Evolutionary conservation across 2,329 filamentous ascomycete species (phyloP).

Genomic region (Trichoderma cornu-damae): DNA sequence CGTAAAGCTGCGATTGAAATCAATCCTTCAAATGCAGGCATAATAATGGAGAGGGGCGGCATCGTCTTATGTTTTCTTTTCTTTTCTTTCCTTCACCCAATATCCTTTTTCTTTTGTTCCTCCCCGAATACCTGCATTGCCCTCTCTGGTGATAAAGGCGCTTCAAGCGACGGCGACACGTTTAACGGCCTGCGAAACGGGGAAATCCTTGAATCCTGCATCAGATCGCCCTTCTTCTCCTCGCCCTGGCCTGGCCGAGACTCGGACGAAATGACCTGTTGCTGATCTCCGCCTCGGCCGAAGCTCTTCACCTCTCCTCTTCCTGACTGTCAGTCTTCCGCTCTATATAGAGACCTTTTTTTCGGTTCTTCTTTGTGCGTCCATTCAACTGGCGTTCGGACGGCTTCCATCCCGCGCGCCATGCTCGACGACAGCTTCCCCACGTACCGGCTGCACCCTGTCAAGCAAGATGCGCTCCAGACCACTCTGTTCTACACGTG

Average conservation of each 20-base stretch:
- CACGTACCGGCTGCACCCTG: constrained; percentile 54
- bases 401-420: background rate
- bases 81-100: background rate
- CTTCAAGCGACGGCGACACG: background rate
- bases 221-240: background rate
- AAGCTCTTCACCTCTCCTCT: background rate
- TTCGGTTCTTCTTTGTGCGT: background rate
- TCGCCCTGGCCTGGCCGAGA: background rate
- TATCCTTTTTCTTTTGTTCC: background rate
- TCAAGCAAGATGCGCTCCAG: constrained; percentile 49
- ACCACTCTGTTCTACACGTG: constrained; percentile 58
- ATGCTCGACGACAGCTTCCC: constrained; percentile 97
- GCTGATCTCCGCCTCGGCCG: background rate
- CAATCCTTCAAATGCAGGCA: background rate
- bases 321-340: too few species aligned
- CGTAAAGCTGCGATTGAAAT: background rate
- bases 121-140: background rate
- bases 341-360: too few species aligned
- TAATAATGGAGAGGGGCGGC: background rate
- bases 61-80: background rate
- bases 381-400: too few species aligned
- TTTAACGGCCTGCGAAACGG: too few species aligned
- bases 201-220: background rate
- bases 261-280: constrained; percentile 2
- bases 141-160: background rate